Evolutionary conservation across 1,139 yeast species (phyloP).

Genomic region (Hansenula sp.): DNA sequence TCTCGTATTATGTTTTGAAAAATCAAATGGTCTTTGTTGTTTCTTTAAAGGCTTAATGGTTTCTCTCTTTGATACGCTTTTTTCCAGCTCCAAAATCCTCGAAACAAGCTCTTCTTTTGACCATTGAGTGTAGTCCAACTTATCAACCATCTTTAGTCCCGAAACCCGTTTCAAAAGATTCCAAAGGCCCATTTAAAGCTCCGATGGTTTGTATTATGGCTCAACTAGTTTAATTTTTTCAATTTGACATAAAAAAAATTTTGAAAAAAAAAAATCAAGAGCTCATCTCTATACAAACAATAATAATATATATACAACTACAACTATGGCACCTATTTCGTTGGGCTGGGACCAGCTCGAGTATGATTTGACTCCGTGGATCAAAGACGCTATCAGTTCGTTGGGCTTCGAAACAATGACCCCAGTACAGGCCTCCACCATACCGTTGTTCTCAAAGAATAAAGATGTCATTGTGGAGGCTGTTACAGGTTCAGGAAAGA

Average conservation of each 20-base stretch:
- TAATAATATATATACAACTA: neutral
- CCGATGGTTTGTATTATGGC: neutral
- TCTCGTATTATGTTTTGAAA: conserved; percentile 60
- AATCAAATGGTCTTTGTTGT: conserved; percentile 56
- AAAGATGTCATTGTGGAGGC: conserved; percentile 97
- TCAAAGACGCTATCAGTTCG: conserved; percentile 55
- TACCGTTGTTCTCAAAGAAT: conserved; percentile 81
- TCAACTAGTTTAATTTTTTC: too few species aligned
- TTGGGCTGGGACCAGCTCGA: conserved; percentile 32
- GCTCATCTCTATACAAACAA: neutral
- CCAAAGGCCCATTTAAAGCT: neutral
- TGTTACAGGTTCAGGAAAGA: conserved; percentile 96
- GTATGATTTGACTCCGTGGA: conserved; percentile 37
- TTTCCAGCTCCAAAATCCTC: neutral
- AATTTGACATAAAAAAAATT: conserved; percentile 1
- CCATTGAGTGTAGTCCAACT: conserved; percentile 28
- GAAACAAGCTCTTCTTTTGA: conserved; percentile 30
- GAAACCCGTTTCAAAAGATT: neutral
- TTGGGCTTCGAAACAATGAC: conserved; percentile 85
- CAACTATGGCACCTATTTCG: conserved; percentile 20
- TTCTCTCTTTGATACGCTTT: neutral
- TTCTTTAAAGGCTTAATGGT: conserved; percentile 11
- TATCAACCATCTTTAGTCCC: neutral
- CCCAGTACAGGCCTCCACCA: conserved; percentile 95
- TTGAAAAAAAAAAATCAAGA: neutral